Percentiles rank a stretch among this genome's conserved stretches.
Conservation (phyloP, 78 protist species). For the Monocercomonoides exilis region DNA sequence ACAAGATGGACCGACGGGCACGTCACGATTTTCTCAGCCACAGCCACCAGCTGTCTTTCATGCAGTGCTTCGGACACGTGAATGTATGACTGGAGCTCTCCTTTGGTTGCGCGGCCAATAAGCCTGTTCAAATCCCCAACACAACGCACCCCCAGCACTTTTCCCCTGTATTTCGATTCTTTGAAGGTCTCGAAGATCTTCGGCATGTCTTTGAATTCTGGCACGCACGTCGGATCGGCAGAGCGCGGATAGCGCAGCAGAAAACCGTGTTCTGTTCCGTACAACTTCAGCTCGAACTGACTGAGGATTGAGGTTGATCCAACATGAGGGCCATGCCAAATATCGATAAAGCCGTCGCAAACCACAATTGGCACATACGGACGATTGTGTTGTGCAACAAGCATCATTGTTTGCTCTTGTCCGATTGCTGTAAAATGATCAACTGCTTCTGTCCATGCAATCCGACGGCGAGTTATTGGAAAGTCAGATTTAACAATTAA, state of each 20-base stretch:
- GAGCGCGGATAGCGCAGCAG: slow-evolving; percentile 3
- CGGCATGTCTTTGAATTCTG: slow-evolving; percentile 21
- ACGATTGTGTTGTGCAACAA: background rate
- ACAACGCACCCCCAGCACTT: background rate
- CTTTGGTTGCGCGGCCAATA: background rate
- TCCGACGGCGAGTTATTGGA: background rate
- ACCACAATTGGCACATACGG: background rate
- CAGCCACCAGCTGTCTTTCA: background rate
- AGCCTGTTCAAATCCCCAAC: slow-evolving; percentile 23
- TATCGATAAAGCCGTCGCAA: background rate
- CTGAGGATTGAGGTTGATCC: background rate
- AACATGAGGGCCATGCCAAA: background rate
- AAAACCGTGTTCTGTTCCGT: background rate
- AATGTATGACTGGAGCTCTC: background rate
- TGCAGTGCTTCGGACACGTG: slow-evolving; percentile 13
- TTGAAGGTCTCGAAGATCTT: background rate
- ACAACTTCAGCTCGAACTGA: background rate
- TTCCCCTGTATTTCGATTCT: background rate
- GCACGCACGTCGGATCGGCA: background rate
- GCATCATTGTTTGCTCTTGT: background rate
- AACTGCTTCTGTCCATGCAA: background rate
- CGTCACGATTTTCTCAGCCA: background rate
- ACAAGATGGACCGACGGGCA: background rate
- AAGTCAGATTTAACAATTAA: background rate
- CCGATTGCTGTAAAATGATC: background rate